Conservation (phyloP, 129 eudicot species). For the Saposhnikovia divaricata region DNA sequence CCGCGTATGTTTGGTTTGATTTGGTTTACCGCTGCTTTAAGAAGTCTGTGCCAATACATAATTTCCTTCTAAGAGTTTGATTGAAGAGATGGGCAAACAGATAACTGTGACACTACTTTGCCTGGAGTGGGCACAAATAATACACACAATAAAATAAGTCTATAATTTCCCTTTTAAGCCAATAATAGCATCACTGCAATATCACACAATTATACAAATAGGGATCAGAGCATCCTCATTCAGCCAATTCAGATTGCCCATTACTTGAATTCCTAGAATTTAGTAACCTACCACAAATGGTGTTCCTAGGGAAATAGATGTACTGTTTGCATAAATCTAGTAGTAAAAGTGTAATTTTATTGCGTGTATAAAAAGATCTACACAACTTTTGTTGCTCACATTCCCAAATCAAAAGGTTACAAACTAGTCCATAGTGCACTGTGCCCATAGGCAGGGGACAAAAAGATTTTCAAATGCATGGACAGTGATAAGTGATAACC, state of each 20-base stretch:
- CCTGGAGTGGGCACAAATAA: constrained; percentile 3
- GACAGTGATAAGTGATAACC: background rate
- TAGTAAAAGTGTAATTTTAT: background rate
- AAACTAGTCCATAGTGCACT: background rate
- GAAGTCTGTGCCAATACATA: background rate
- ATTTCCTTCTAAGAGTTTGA: background rate
- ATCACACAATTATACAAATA: background rate
- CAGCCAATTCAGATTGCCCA: background rate
- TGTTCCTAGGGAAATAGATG: constrained; percentile 7
- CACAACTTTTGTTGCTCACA: background rate
- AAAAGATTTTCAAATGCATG: background rate
- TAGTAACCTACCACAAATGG: constrained; percentile 1
- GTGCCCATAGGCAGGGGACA: background rate
- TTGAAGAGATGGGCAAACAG: constrained; percentile 3
- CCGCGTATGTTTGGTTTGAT: background rate
- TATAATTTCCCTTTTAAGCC: background rate
- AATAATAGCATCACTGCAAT: background rate
- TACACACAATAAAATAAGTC: background rate
- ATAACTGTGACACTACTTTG: background rate
- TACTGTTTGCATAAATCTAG: background rate
- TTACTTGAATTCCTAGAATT: background rate
- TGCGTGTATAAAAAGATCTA: background rate
- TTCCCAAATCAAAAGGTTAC: constrained; percentile 8
- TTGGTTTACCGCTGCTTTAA: background rate
- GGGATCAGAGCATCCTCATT: background rate